A percentile compares a stretch with the other conserved stretches of the same genome.
phyloP scores from a whole-genome alignment of 345 rosid genomes.

The Arabidopsis arenosa region DNA sequence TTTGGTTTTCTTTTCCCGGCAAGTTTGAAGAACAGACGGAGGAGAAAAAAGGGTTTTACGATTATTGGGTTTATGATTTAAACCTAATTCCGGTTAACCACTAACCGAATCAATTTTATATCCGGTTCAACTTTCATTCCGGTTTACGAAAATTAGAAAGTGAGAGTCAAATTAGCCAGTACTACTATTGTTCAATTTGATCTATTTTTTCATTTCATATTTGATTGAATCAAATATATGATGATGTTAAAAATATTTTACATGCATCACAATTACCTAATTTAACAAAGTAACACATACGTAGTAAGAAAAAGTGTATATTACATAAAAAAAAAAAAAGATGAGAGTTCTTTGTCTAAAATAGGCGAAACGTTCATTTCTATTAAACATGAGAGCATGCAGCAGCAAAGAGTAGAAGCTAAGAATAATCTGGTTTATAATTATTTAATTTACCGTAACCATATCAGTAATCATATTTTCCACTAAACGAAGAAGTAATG shows the following conservation, averaged over 20 bases:
- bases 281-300: background rate
- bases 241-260: background rate
- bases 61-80: constrained; percentile 23
- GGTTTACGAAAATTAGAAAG: background rate
- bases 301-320: background rate
- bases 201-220: no score
- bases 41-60: constrained; percentile 15
- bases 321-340: constrained; percentile 36
- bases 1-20: constrained; percentile 37
- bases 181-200: no score
- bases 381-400: constrained; percentile 32
- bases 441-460: constrained; percentile 10
- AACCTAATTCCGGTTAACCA: constrained; percentile 3
- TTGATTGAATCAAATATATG: no score
- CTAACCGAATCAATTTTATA: background rate
- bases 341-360: constrained; percentile 77
- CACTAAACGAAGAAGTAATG: background rate
- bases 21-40: constrained; percentile 33
- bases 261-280: background rate
- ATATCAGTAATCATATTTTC: background rate
- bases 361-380: constrained; percentile 72
- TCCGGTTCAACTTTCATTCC: constrained; percentile 4
- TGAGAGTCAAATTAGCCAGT: background rate
- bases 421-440: constrained; percentile 52
- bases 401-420: constrained; percentile 66